phyloP scores from a whole-genome alignment of 257 asterid genomes.

The Scutellaria minor region DNA sequence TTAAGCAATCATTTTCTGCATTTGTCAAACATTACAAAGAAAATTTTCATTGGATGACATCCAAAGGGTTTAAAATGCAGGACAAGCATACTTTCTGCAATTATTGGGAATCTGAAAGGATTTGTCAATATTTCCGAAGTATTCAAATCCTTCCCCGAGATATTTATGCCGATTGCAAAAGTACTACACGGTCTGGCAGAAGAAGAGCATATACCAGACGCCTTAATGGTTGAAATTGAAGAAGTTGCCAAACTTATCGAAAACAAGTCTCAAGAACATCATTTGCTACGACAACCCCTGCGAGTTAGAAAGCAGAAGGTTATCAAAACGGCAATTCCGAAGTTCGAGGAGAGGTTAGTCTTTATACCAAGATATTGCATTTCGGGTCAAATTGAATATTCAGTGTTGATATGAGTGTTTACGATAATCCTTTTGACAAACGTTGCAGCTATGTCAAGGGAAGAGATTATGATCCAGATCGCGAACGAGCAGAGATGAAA shows the following conservation, averaged over 20 bases:
- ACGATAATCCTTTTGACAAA: slow-evolving; percentile 17
- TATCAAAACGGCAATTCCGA: slow-evolving; percentile 67
- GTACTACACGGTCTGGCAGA: slow-evolving; percentile 54
- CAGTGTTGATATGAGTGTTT: slow-evolving; percentile 7
- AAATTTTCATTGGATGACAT: neutral
- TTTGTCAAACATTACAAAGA: neutral
- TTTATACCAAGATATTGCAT: neutral
- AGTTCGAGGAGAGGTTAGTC: slow-evolving; percentile 83
- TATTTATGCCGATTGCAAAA: slow-evolving; percentile 67
- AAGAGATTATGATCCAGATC: slow-evolving; percentile 97
- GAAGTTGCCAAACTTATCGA: slow-evolving; percentile 52
- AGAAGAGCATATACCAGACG: slow-evolving; percentile 60
- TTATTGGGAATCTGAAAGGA: slow-evolving; percentile 70
- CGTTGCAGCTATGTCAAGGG: slow-evolving; percentile 86
- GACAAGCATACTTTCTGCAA: slow-evolving; percentile 66
- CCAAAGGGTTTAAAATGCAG: slow-evolving; percentile 48
- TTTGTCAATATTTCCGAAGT: slow-evolving; percentile 55
- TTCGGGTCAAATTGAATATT: neutral
- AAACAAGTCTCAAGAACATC: slow-evolving; percentile 57
- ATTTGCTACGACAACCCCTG: slow-evolving; percentile 72
- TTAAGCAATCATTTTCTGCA: neutral
- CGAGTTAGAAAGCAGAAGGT: slow-evolving; percentile 72
- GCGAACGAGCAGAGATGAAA: slow-evolving; percentile 77
- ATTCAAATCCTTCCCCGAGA: slow-evolving; percentile 82
- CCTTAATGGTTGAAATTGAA: slow-evolving; percentile 56